Conservation (phyloP, 306 rosid genomes). For the Cucurbita moschata region DNA sequence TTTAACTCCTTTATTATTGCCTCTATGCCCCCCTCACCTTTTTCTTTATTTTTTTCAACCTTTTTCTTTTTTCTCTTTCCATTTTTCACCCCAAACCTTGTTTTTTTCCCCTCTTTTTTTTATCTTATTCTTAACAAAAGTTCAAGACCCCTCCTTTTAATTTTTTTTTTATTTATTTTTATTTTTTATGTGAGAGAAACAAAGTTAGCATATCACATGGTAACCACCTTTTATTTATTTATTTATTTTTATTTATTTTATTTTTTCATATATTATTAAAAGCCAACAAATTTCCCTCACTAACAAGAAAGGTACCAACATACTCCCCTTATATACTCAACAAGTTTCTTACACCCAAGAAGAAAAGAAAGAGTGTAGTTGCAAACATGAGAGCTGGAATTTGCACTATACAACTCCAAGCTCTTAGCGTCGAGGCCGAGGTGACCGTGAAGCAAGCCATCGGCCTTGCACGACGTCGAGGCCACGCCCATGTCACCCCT, state of each 20-base stretch:
- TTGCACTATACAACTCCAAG: constrained; percentile 55
- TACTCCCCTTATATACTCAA: constrained; percentile 27
- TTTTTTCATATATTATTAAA: constrained; percentile 11
- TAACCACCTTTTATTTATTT: constrained; percentile 25
- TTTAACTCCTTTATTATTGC: background rate
- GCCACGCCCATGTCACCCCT: constrained; percentile 92
- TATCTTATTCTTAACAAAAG: constrained; percentile 14
- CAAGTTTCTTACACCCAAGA: background rate
- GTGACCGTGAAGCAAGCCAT: constrained; percentile 62
- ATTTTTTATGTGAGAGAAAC: constrained; percentile 27
- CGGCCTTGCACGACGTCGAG: constrained; percentile 56
- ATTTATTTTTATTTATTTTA: background rate
- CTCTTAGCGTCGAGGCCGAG: constrained; percentile 54
- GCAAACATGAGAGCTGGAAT: constrained; percentile 58
- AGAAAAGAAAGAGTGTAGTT: background rate
- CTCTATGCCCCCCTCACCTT: background rate
- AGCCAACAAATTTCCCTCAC: constrained; percentile 74
- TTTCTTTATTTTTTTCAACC: background rate
- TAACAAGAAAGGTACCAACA: constrained; percentile 81
- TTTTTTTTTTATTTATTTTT: constrained; percentile 30
- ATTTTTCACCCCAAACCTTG: background rate
- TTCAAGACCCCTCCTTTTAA: constrained; percentile 25
- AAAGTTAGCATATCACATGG: constrained; percentile 34
- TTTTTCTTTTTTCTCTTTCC: background rate
- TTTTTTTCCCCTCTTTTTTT: background rate